These are phyloP conservation scores for Penicillium sclerotigenum DNA, from an alignment of 2,329 filamentous ascomycete genomes.

Conservation along the genomic window DNA sequence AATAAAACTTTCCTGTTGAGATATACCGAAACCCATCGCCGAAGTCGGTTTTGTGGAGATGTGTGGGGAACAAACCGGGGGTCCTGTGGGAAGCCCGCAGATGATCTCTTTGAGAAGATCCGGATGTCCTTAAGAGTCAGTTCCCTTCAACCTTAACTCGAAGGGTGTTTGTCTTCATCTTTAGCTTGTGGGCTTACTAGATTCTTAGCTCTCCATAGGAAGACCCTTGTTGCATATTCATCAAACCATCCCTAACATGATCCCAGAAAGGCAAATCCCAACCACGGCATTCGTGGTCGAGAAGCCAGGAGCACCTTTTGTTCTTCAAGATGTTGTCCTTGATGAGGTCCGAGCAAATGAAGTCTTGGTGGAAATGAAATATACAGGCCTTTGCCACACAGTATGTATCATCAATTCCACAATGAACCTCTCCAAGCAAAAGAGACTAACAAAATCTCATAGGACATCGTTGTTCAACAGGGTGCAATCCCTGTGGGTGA, in stretches of 20 bases:
- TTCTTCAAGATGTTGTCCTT: conserved; percentile 27
- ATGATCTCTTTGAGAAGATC: background rate
- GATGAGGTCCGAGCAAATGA: conserved; percentile 30
- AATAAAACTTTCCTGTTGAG: background rate
- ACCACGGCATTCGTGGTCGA: conserved; percentile 23
- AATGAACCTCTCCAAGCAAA: background rate
- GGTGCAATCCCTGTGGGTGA: conserved; percentile 24
- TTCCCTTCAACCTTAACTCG: background rate
- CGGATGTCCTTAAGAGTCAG: background rate
- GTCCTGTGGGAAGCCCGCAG: conserved; percentile 7
- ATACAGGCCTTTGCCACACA: conserved; percentile 35
- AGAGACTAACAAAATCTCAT: background rate
- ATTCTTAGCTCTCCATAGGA: background rate
- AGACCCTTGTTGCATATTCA: background rate
- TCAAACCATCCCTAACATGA: conserved; percentile 7
- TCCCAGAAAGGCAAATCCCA: conserved; percentile 17
- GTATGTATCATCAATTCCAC: conserved; percentile 12
- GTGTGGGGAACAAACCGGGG: conserved; percentile 9
- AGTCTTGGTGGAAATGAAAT: conserved; percentile 37
- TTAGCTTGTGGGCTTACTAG: background rate
- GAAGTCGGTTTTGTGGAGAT: background rate
- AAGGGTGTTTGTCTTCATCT: background rate
- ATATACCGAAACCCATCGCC: conserved; percentile 6
- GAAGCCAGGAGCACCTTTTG: conserved; percentile 16
- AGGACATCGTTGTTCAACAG: conserved; percentile 31